Evolutionary conservation across 345 rosid genomes (phyloP).

Genomic region (Hibiscus trionum): DNA sequence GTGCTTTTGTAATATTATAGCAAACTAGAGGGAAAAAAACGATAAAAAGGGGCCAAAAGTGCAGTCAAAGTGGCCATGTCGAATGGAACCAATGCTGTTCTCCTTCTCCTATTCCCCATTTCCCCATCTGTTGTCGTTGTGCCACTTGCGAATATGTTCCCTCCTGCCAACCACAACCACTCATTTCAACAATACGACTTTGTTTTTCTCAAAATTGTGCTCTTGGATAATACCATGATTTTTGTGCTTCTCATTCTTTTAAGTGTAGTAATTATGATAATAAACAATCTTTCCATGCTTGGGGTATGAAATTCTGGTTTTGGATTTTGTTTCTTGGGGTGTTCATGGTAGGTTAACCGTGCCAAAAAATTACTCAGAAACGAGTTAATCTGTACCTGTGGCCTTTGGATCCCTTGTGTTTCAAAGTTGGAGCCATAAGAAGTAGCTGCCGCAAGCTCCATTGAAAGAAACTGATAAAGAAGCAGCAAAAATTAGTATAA

Average conservation of each 20-base stretch:
- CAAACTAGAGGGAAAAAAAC: conserved; percentile 3
- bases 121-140: conserved; percentile 20
- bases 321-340: too few relatives aligned
- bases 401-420: neutral
- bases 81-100: conserved; percentile 27
- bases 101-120: conserved; percentile 33
- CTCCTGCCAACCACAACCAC: conserved; percentile 21
- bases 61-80: conserved; percentile 45
- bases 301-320: too few relatives aligned
- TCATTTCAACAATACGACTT: neutral
- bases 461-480: conserved; percentile 40
- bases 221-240: too few relatives aligned
- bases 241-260: too few relatives aligned
- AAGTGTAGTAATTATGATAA: too few relatives aligned
- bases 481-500: neutral
- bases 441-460: conserved; percentile 49
- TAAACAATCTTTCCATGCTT: too few relatives aligned
- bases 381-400: neutral
- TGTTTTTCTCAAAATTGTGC: too few relatives aligned
- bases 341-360: too few relatives aligned
- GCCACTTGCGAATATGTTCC: conserved; percentile 35
- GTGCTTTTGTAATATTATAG: conserved; percentile 12
- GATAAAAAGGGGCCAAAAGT: conserved; percentile 19
- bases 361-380: too few relatives aligned
- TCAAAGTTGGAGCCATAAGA: neutral